Percentiles rank a stretch among this genome's conserved stretches.
Conservation (phyloP, 306 rosid genomes). For the Betula pendula region DNA sequence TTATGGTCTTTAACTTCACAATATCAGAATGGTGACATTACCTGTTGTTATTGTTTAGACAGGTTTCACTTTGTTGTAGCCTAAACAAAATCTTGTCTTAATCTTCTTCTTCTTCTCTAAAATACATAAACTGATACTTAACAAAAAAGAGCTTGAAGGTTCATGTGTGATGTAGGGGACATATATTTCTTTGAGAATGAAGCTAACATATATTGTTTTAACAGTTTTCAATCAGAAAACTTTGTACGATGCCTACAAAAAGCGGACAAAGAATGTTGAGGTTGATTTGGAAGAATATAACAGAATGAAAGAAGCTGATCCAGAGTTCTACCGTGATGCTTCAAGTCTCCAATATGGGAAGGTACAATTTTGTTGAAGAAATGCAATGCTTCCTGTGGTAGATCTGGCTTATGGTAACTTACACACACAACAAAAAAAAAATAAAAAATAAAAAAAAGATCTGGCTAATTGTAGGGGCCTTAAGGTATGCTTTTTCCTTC, state of each 20-base stretch:
- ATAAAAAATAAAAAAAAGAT: too few relatives aligned
- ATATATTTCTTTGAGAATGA: neutral
- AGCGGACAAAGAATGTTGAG: constrained; percentile 73
- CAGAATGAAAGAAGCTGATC: constrained; percentile 94
- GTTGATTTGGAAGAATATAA: constrained; percentile 79
- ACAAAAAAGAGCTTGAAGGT: neutral
- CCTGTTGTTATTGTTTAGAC: neutral
- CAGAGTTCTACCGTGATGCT: constrained; percentile 98
- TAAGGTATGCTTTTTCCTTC: constrained; percentile 15
- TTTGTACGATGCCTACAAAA: constrained; percentile 83
- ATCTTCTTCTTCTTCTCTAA: neutral
- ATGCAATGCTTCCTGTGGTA: constrained; percentile 1
- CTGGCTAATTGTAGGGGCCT: neutral
- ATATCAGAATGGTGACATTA: neutral
- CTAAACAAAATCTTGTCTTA: neutral
- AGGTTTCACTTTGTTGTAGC: neutral
- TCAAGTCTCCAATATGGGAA: constrained; percentile 95
- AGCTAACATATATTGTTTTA: constrained; percentile 17
- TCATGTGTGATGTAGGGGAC: neutral
- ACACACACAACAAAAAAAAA: too few relatives aligned
- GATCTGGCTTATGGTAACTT: neutral
- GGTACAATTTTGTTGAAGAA: constrained; percentile 43
- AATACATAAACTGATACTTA: neutral
- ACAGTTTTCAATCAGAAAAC: constrained; percentile 96
- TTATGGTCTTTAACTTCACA: neutral